Evolutionary conservation across 2,329 filamentous ascomycete species (phyloP), one percentile per base, ranked within the genome.

Genomic region (Clonostachys sp.): DNA sequence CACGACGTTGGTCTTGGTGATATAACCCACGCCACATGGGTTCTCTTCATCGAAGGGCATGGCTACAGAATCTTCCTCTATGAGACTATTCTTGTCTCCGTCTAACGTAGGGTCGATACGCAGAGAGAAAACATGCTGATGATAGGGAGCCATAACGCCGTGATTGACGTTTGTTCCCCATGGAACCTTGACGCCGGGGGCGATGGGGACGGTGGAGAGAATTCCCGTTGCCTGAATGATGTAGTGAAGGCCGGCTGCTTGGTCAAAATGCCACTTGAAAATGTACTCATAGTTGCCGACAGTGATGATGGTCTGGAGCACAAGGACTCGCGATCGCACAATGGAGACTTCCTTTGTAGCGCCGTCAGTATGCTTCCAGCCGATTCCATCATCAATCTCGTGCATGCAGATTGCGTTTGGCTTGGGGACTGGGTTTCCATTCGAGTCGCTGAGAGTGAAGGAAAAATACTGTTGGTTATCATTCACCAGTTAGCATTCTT

Each of bases 91-190:
- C 2, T 65, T 61, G 50, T 75, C 66, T 2, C 82, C 81, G 56
- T 85, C 81, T 41, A 86, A 68, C 18, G 78, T 75, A 0, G 82
- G 80, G 54, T 87, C 83, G 36, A 86, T 76, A 5, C 82, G 74
- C 38, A 81, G 60, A 24, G 72, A 77, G 59, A 87, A 86, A 45
- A 87, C 72, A 63, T 87, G 83, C 58, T 87, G 83, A 55, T 87
- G 83, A 59, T 85, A 83, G 45, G 81, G 79, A 0, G 82, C 83
- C 6, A 86, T 63, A 0, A 79, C 76, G 0, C 83, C 83, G 0
- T 77, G 74, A 6, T 72, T 72, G 5, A 87, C 81, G 5, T 84
- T 70, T 47, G 78, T 86, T 7, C 79, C 80, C 61, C 77, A 84
- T 2, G 63, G 67, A n/a, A 60, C 80, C 7, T 62, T 66, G 45